Evolutionary conservation across 2,329 filamentous ascomycete genomes (phyloP).

Genomic region (Monosporascus sp.): DNA sequence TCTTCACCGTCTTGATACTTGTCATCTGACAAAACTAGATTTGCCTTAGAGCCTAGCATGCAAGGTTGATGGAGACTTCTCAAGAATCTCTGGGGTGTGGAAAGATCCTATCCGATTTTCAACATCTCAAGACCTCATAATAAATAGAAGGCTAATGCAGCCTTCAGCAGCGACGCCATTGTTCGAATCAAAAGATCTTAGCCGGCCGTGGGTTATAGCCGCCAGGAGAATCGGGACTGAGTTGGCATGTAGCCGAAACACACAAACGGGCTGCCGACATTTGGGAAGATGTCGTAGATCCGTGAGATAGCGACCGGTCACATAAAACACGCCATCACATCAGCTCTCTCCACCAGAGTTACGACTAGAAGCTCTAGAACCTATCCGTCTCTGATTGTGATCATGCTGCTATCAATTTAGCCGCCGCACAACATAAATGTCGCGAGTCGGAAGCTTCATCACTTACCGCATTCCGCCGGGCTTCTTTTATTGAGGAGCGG

Average conservation of each 20-base stretch:
- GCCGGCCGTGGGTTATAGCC: no score
- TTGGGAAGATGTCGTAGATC: no score
- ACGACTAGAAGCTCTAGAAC: not conserved
- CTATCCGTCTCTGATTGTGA: slow-evolving; percentile 2
- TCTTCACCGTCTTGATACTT: not conserved
- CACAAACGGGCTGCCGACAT: no score
- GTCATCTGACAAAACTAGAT: no score
- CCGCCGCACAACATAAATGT: not conserved
- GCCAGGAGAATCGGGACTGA: no score
- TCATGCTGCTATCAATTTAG: slow-evolving; percentile 14
- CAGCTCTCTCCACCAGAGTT: no score
- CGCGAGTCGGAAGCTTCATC: not conserved
- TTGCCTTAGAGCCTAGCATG: not conserved
- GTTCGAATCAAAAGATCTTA: not conserved
- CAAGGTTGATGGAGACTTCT: not conserved
- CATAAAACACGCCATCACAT: no score
- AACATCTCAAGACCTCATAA: not conserved
- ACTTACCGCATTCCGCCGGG: slow-evolving; percentile 16
- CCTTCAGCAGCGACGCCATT: not conserved
- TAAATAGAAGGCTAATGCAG: not conserved
- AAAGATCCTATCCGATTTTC: not conserved
- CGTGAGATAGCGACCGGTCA: no score
- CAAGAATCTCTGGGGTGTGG: not conserved
- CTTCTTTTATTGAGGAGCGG: slow-evolving; percentile 17
- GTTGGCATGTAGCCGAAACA: no score